Percentiles rank a stretch among this genome's conserved stretches.
phyloP scores from a whole-genome alignment of 805 yeast genomes.

The Sungouiella thailandica region DNA sequence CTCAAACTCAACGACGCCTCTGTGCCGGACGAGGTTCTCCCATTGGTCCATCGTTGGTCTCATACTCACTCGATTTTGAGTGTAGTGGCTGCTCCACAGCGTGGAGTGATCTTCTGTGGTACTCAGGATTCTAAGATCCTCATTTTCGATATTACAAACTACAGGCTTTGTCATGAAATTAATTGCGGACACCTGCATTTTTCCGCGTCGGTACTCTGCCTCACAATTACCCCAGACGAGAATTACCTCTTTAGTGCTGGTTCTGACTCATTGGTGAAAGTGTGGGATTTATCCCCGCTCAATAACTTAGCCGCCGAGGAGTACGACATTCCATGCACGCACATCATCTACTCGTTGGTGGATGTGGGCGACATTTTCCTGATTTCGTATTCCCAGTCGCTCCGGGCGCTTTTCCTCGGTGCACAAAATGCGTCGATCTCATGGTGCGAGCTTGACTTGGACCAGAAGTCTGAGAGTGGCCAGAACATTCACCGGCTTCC shows the following conservation, averaged over 20 bases:
- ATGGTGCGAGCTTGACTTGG: slow-evolving; percentile 47
- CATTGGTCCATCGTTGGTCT: slow-evolving; percentile 64
- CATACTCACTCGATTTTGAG: slow-evolving; percentile 70
- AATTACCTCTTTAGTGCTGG: slow-evolving; percentile 75
- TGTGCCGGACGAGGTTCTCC: slow-evolving; percentile 10
- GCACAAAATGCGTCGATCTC: slow-evolving; percentile 88
- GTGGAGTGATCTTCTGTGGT: slow-evolving; percentile 72
- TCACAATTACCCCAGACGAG: slow-evolving; percentile 52
- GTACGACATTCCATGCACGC: slow-evolving; percentile 32
- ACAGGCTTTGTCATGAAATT: slow-evolving; percentile 47
- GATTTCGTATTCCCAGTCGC: slow-evolving; percentile 57
- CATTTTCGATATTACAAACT: slow-evolving; percentile 63
- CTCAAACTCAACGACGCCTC: slow-evolving; percentile 3
- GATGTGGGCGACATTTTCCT: slow-evolving; percentile 95
- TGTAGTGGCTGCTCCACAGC: slow-evolving; percentile 54
- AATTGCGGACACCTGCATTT: slow-evolving; percentile 46
- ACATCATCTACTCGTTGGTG: slow-evolving; percentile 74
- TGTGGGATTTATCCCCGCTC: slow-evolving; percentile 61
- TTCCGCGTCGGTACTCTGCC: slow-evolving; percentile 67
- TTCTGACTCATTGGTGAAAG: slow-evolving; percentile 81
- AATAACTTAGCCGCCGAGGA: slow-evolving; percentile 8
- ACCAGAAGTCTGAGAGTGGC: not conserved
- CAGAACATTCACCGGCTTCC: slow-evolving; percentile 28
- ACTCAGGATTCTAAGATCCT: slow-evolving; percentile 81
- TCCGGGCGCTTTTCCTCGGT: slow-evolving; percentile 71